Evolutionary conservation across 140 eudicot genomes (phyloP), one percentile per base, ranked within the genome.

Genomic region (Cichorium intybus): DNA sequence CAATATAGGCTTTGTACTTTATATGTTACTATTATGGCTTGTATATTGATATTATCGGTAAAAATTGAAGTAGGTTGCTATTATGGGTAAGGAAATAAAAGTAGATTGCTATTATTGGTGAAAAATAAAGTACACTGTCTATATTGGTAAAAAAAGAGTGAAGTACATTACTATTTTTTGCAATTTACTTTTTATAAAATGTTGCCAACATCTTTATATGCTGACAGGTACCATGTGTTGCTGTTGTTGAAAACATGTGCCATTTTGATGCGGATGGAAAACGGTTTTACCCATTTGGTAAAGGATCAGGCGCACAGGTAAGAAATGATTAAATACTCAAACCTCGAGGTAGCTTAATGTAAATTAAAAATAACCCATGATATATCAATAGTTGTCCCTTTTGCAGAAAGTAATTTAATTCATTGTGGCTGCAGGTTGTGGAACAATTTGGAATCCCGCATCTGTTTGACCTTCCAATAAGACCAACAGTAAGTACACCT

Each of bases 181-280:
- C n/a, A n/a, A n/a, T n/a, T n/a, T n/a, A n/a, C n/a, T n/a, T 33
- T 43, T 39, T 48, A 53, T 61, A 5, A 60, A 24, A 43, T 26
- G 53, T 24, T 59, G 15, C 66, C 49, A 50, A 66, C 74, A 23
- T 39, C 0, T 67, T 16, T 51, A 57, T 29, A 60, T 59, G 39
- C 51, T 51, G 11, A 52, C 82, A 94, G 99, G 99, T 94, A 57
- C 99, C 99, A 31, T 89, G 99, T 75, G 95, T 94, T 43, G 97
- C 99, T 24, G 99, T 94, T 57, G 97, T 94, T 39, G 99, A 94
- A 81, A 94, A 94, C 76, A 94, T 89, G 97, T 94, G 99, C 84
- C 99, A 89, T 74, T 94, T 94, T 76, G 99, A 94, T 78, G 99
- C 97, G 14, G 99, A 94, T 37, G 99, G 99, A 63, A 94, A 94